Evolutionary conservation across 1,139 yeast genomes (phyloP).

Genomic region (Protomyces pachydermus): DNA sequence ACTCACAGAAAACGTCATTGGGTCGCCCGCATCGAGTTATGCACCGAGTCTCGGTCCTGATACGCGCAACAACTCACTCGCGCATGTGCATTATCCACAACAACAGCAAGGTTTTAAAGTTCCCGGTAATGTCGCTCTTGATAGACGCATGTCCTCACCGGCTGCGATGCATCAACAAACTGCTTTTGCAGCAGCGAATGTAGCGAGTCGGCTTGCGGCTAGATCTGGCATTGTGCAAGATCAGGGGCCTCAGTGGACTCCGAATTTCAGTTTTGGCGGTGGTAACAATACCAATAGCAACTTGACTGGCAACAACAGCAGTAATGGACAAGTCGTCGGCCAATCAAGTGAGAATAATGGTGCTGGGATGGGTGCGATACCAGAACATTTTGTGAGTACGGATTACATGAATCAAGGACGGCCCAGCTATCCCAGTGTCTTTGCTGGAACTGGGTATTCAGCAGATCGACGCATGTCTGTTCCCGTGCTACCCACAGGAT

Average conservation of each 20-base stretch:
- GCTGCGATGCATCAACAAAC: constrained; percentile 7
- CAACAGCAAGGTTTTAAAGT: constrained; percentile 11
- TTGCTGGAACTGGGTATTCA: neutral
- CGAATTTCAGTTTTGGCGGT: constrained; percentile 17
- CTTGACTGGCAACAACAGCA: neutral
- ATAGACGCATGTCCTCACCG: constrained; percentile 17
- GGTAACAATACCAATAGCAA: neutral
- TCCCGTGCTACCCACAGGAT: constrained; percentile 18
- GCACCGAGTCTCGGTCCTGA: constrained; percentile 18
- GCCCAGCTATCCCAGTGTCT: neutral
- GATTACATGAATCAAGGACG: neutral
- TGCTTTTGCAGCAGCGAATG: neutral
- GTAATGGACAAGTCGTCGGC: neutral
- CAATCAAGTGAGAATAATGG: neutral
- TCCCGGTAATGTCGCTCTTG: constrained; percentile 3
- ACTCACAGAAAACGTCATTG: neutral
- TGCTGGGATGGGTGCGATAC: neutral
- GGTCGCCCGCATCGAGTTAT: constrained; percentile 20
- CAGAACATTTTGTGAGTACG: neutral
- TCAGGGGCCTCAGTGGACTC: constrained; percentile 18
- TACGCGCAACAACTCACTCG: constrained; percentile 13
- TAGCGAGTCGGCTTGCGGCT: neutral
- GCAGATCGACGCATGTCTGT: constrained; percentile 25
- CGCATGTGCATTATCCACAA: constrained; percentile 5
- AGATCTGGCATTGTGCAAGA: neutral